A percentile compares a stretch with the other conserved stretches of the same genome.
Evolutionary conservation across 1,284 basidiomycete species (phyloP).

Genomic region (Leccinum fuscescens): DNA sequence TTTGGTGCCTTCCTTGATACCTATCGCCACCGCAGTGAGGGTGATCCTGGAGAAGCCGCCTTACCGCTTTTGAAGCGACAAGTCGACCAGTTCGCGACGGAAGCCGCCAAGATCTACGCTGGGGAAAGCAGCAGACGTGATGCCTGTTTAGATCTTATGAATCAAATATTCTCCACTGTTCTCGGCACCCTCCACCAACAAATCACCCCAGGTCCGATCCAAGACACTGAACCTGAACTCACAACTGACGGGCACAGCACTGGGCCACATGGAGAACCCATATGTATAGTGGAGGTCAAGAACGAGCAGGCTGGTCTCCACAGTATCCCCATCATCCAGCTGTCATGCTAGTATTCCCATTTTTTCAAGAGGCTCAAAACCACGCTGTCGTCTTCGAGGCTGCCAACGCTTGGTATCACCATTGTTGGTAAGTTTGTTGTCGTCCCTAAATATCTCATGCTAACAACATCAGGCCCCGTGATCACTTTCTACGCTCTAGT

Average conservation of each 20-base stretch:
- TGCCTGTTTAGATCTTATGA: not conserved
- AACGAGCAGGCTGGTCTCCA: not conserved
- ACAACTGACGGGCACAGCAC: not conserved
- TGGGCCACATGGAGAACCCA: not conserved
- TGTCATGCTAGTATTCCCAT: not conserved
- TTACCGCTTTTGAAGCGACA: not conserved
- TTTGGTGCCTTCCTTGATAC: not conserved
- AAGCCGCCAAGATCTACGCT: not conserved
- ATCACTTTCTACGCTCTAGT: not conserved
- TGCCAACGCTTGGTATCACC: not conserved
- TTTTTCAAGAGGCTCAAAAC: not conserved
- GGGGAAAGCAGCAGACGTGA: not conserved
- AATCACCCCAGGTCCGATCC: not conserved
- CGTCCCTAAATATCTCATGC: not conserved
- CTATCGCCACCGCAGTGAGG: not conserved
- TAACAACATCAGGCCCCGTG: not conserved
- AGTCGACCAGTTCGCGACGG: not conserved
- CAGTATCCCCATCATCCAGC: not conserved
- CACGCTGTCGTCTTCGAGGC: not conserved
- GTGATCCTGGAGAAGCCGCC: not conserved
- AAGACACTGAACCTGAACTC: not conserved
- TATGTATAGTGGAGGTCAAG: not conserved
- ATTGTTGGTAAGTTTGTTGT: not conserved
- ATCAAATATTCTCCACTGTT: not conserved
- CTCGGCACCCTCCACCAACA: not conserved